phyloP scores from a whole-genome alignment of 129 eudicot species.

The Artemisia annua region DNA sequence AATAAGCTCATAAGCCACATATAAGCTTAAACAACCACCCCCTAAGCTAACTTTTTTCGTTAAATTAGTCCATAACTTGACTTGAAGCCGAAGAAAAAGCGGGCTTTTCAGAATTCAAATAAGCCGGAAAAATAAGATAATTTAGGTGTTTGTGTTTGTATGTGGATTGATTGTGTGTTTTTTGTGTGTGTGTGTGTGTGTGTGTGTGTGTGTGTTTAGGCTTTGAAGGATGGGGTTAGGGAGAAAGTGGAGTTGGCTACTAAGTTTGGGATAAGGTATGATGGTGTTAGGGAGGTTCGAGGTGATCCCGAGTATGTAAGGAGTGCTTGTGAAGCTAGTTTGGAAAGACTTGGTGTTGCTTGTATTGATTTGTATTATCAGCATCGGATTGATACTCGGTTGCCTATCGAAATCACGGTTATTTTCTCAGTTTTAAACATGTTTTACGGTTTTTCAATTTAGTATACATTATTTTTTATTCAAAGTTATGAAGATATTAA shows the following conservation, averaged over 20 bases:
- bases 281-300: conserved; percentile 9
- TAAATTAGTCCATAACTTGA: too few species aligned
- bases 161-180: too few species aligned
- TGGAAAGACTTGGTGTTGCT: conserved; percentile 45
- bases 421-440: not conserved
- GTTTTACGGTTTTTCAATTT: not conserved
- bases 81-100: too few species aligned
- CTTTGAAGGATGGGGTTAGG: conserved; percentile 45
- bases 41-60: too few species aligned
- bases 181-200: conserved; percentile 4
- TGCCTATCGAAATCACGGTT: conserved; percentile 63
- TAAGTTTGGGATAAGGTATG: conserved; percentile 42
- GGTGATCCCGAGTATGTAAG: conserved; percentile 56
- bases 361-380: conserved; percentile 54
- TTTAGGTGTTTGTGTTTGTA: too few species aligned
- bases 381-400: conserved; percentile 48
- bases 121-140: too few species aligned
- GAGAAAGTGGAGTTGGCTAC: conserved; percentile 49
- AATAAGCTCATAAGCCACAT: too few species aligned
- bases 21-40: too few species aligned
- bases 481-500: too few species aligned
- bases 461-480: not conserved
- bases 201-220: too few species aligned
- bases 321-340: conserved; percentile 53
- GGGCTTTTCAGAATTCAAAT: too few species aligned